phyloP scores from a whole-genome alignment of 116 monocot species.

The Thalassia testudinum region DNA sequence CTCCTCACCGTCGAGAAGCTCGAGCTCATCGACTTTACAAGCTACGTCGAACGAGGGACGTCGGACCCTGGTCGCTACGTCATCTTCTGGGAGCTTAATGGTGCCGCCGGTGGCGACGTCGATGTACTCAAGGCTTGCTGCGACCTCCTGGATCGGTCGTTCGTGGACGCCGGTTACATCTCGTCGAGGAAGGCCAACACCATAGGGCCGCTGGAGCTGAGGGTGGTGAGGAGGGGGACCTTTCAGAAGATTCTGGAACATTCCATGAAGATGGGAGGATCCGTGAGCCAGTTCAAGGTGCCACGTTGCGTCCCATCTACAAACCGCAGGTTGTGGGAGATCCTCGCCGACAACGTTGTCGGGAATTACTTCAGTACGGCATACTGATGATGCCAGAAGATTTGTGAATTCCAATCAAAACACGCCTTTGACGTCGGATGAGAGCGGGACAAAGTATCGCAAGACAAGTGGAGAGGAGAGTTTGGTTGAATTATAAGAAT shows the following conservation, averaged over 20 bases:
- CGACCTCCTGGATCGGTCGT: conserved; percentile 45
- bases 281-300: conserved; percentile 56
- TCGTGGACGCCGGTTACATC: conserved; percentile 46
- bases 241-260: conserved; percentile 44
- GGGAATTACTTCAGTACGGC: conserved; percentile 13
- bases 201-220: conserved; percentile 52
- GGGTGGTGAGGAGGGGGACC: conserved; percentile 40
- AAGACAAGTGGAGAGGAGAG: too few relatives aligned
- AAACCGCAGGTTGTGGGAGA: conserved; percentile 15
- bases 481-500: too few relatives aligned
- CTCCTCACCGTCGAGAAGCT: conserved; percentile 59
- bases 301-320: conserved; percentile 19
- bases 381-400: conserved; percentile 3
- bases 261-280: conserved; percentile 22
- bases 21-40: conserved; percentile 86
- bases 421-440: too few relatives aligned
- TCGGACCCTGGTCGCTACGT: conserved; percentile 88
- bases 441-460: too few relatives aligned
- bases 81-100: conserved; percentile 76
- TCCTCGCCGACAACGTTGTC: conserved; percentile 11
- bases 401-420: too few relatives aligned
- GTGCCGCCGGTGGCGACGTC: conserved; percentile 23
- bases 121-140: conserved; percentile 47
- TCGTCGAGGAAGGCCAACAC: conserved; percentile 24
- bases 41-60: conserved; percentile 47